phyloP scores from a whole-genome alignment of 192 early-diverging fungal species.

The Cetraspora pellucida region DNA sequence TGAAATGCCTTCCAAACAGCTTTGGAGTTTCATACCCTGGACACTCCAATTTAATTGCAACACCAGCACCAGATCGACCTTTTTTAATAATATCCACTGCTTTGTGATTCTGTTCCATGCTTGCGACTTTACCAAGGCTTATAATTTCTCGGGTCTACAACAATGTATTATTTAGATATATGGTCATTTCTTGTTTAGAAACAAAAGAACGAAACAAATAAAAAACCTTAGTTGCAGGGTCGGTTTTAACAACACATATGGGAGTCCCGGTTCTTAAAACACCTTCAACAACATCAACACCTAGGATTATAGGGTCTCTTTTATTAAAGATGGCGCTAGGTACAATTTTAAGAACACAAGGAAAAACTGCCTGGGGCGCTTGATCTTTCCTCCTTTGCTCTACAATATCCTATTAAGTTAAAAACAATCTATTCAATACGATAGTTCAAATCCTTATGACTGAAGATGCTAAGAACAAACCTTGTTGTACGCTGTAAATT shows the following conservation, averaged over 20 bases:
- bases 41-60: conserved; percentile 91
- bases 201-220: not conserved
- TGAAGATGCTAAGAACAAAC: conserved; percentile 14
- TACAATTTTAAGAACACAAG: conserved; percentile 88
- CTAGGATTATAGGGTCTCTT: conserved; percentile 91
- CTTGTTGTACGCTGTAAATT: conserved; percentile 79
- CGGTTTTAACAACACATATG: conserved; percentile 80
- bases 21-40: conserved; percentile 83
- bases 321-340: conserved; percentile 92
- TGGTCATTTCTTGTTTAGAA: not conserved
- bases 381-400: conserved; percentile 89
- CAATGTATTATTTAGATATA: not conserved
- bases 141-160: conserved; percentile 65
- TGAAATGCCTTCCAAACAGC: conserved; percentile 92
- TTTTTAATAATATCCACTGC: conserved; percentile 77
- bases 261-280: conserved; percentile 87
- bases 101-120: conserved; percentile 94
- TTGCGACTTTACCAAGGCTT: conserved; percentile 82
- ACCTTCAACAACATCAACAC: conserved; percentile 94
- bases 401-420: conserved; percentile 59
- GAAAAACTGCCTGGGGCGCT: conserved; percentile 92
- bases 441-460: not conserved
- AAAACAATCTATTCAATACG: not conserved
- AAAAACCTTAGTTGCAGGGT: conserved; percentile 62
- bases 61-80: conserved; percentile 78